phyloP scores from a whole-genome alignment of 1,139 yeast genomes.

The Geotrichum macrosporum region DNA sequence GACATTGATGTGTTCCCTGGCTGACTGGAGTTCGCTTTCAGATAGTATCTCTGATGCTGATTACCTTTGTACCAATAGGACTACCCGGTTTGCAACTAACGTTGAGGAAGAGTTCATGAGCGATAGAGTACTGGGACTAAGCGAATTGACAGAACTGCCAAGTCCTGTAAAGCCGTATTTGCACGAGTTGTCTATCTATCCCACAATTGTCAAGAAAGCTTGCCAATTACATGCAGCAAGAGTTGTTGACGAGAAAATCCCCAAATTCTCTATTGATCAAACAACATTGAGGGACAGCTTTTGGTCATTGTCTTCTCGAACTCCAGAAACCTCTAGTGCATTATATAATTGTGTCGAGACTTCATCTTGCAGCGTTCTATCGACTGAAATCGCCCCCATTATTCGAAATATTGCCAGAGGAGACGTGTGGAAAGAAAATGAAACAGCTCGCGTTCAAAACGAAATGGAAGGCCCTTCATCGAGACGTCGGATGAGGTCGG shows the following conservation, averaged over 20 bases:
- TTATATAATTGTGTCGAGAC: slow-evolving; percentile 11
- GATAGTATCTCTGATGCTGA: slow-evolving; percentile 15
- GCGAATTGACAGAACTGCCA: slow-evolving; percentile 7
- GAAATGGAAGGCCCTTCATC: slow-evolving; percentile 8
- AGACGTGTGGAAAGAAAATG: slow-evolving; percentile 2
- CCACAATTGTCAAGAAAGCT: not conserved
- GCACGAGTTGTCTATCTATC: slow-evolving; percentile 12
- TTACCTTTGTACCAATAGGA: slow-evolving; percentile 1
- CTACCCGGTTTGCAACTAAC: slow-evolving; percentile 1
- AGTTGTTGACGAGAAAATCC: not conserved
- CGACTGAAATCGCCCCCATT: slow-evolving; percentile 11
- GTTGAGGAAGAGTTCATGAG: slow-evolving; percentile 12
- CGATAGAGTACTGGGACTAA: slow-evolving; percentile 11
- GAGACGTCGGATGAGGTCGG: slow-evolving; percentile 2
- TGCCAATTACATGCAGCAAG: not conserved
- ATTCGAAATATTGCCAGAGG: slow-evolving; percentile 8
- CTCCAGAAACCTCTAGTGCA: not conserved
- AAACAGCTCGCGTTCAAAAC: not conserved
- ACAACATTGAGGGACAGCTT: not conserved
- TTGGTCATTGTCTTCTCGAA: slow-evolving; percentile 6
- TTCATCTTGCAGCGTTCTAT: slow-evolving; percentile 3
- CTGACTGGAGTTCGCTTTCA: slow-evolving; percentile 5
- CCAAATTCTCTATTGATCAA: not conserved
- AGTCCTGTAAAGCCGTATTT: slow-evolving; percentile 4
- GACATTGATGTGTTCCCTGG: not conserved